A percentile compares a stretch with the other conserved stretches of the same genome.
phyloP scores from a whole-genome alignment of 2,329 filamentous ascomycete species.

The Xylaria sp. region DNA sequence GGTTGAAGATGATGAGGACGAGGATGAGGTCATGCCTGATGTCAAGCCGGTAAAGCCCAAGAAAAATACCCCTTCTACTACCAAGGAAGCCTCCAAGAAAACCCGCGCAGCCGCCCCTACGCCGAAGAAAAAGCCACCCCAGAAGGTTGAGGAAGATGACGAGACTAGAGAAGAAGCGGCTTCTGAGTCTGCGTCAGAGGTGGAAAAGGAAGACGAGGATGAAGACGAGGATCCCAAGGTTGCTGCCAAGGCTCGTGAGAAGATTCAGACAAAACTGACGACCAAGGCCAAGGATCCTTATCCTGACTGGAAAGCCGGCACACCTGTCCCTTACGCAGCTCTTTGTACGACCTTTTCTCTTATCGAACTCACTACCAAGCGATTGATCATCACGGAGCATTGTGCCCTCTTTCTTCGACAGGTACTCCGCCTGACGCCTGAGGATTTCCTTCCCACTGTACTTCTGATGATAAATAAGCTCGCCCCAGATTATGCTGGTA shows the following conservation, averaged over 20 bases:
- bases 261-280: slow-evolving; percentile 80
- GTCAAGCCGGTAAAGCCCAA: slow-evolving; percentile 45
- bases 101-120: slow-evolving; percentile 38
- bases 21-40: slow-evolving; percentile 55
- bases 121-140: slow-evolving; percentile 41
- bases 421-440: slow-evolving; percentile 89
- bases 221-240: slow-evolving; percentile 74
- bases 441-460: slow-evolving; percentile 87
- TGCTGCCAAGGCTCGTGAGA: slow-evolving; percentile 79
- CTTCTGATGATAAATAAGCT: slow-evolving; percentile 98
- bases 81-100: slow-evolving; percentile 45
- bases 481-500: slow-evolving; percentile 93
- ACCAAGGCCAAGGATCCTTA: slow-evolving; percentile 80
- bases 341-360: slow-evolving; percentile 94
- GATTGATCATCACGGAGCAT: slow-evolving; percentile 86
- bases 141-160: slow-evolving; percentile 46
- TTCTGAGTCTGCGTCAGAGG: slow-evolving; percentile 60
- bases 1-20: slow-evolving; percentile 63
- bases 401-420: slow-evolving; percentile 92
- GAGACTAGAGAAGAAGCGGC: slow-evolving; percentile 57
- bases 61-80: slow-evolving; percentile 43
- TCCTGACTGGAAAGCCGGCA: slow-evolving; percentile 90
- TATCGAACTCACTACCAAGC: slow-evolving; percentile 93
- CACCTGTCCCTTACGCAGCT: slow-evolving; percentile 92
- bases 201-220: slow-evolving; percentile 54